These are phyloP conservation scores for Jaenimonas drosophilae DNA, from an alignment of 208 protist species.

Conservation along the genomic window DNA sequence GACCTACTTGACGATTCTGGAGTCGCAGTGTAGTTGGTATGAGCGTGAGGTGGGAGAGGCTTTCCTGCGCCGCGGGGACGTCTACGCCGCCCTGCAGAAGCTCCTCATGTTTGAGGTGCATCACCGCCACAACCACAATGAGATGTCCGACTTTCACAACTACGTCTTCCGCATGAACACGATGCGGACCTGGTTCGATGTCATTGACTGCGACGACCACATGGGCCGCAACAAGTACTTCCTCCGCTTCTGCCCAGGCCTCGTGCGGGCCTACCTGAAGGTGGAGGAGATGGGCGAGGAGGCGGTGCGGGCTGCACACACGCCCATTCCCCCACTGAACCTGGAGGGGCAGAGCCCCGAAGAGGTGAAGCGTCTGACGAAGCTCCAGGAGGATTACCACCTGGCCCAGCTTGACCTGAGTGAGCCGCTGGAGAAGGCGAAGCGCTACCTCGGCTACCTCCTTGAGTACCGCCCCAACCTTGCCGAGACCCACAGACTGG, in stretches of 20 bases:
- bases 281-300: constrained; percentile 60
- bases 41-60: constrained; percentile 87
- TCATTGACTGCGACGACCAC: constrained; percentile 76
- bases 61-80: constrained; percentile 70
- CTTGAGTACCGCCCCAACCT: constrained; percentile 31
- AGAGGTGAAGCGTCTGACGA: constrained; percentile 50
- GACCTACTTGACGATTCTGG: constrained; percentile 68
- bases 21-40: constrained; percentile 97
- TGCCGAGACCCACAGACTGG: constrained; percentile 46
- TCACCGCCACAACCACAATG: constrained; percentile 88
- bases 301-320: constrained; percentile 52
- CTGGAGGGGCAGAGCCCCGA: constrained; percentile 23
- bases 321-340: constrained; percentile 43
- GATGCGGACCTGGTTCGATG: constrained; percentile 91
- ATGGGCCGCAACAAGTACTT: constrained; percentile 73
- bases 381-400: constrained; percentile 49
- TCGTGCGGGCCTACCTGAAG: constrained; percentile 74
- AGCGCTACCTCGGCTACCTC: constrained; percentile 53
- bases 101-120: constrained; percentile 88
- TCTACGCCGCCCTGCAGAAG: constrained; percentile 88
- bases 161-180: constrained; percentile 95
- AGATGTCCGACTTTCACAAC: constrained; percentile 96
- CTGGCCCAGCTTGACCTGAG: constrained; percentile 53
- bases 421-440: constrained; percentile 63
- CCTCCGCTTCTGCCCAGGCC: constrained; percentile 46